Conservation (phyloP, 768 basidiomycete species). For the Russula vinacea region DNA sequence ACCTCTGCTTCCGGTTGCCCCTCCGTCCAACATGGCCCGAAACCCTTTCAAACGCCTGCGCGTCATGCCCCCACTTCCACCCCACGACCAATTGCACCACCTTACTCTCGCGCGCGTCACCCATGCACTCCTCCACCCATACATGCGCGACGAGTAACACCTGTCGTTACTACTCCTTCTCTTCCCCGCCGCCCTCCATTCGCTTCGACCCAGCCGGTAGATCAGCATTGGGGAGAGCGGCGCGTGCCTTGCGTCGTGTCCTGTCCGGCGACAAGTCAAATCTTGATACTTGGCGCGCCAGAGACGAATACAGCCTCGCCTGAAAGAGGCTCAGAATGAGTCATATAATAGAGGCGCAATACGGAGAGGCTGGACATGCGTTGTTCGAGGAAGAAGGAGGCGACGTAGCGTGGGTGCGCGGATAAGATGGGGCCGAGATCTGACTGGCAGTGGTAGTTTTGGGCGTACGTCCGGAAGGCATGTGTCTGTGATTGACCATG, state of each 20-base stretch:
- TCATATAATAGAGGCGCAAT: constrained; percentile 34
- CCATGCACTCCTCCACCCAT: constrained; percentile 26
- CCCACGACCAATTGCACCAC: constrained; percentile 44
- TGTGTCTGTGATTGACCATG: constrained; percentile 69
- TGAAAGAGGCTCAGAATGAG: constrained; percentile 37
- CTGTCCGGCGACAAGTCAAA: constrained; percentile 23
- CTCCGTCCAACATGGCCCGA: constrained; percentile 60
- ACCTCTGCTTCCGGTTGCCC: too few species aligned
- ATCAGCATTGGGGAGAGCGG: background rate
- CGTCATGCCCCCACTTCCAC: constrained; percentile 62
- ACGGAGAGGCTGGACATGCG: constrained; percentile 43
- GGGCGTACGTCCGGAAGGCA: constrained; percentile 75
- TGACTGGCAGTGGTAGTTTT: background rate
- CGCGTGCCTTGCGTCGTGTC: constrained; percentile 49
- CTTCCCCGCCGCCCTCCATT: constrained; percentile 3
- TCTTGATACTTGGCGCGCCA: constrained; percentile 3
- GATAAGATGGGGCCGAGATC: constrained; percentile 5
- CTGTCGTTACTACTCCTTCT: background rate
- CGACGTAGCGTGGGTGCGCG: constrained; percentile 45
- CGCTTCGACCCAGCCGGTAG: constrained; percentile 6
- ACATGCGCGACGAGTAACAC: constrained; percentile 32
- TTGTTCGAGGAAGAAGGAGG: constrained; percentile 60
- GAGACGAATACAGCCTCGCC: constrained; percentile 30
- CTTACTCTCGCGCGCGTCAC: background rate
- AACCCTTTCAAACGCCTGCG: constrained; percentile 63